Evolutionary conservation across 1,139 yeast species (phyloP).

Genomic region (Blastobotrys persicus): DNA sequence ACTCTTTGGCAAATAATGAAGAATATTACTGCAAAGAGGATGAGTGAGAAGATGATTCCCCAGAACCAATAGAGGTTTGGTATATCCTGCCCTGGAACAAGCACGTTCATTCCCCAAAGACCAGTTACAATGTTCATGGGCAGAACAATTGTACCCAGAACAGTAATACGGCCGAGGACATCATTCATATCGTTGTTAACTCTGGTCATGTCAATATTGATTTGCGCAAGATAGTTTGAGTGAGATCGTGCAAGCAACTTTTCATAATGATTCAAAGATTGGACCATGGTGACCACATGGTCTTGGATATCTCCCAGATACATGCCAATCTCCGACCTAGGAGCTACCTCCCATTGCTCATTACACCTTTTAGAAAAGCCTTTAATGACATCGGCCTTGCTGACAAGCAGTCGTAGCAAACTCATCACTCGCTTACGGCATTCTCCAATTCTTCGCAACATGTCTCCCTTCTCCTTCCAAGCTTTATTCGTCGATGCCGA

Average conservation of each 20-base stretch:
- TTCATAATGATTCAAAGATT: slow-evolving; percentile 82
- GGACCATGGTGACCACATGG: slow-evolving; percentile 95
- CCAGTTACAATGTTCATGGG: slow-evolving; percentile 92
- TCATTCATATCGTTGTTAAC: slow-evolving; percentile 81
- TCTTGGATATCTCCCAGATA: slow-evolving; percentile 97
- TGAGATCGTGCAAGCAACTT: slow-evolving; percentile 91
- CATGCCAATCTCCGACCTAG: slow-evolving; percentile 48
- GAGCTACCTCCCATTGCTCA: slow-evolving; percentile 51
- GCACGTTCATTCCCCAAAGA: slow-evolving; percentile 93
- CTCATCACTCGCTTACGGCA: slow-evolving; percentile 91
- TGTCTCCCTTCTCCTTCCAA: slow-evolving; percentile 31
- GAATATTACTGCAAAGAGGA: slow-evolving; percentile 36
- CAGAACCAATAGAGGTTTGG: slow-evolving; percentile 79
- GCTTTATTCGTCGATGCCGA: slow-evolving; percentile 6
- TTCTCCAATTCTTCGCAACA: slow-evolving; percentile 83
- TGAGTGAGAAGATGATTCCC: slow-evolving; percentile 33
- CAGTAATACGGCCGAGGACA: slow-evolving; percentile 83
- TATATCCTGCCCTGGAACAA: slow-evolving; percentile 70
- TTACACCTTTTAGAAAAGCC: slow-evolving; percentile 97
- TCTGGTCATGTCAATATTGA: slow-evolving; percentile 87
- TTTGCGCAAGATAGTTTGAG: slow-evolving; percentile 86
- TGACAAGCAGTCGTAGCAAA: slow-evolving; percentile 80
- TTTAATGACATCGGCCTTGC: slow-evolving; percentile 95
- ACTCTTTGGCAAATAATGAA: slow-evolving; percentile 32
- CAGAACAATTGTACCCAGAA: slow-evolving; percentile 85